Evolutionary conservation across 108 stramenopile genomes (phyloP).

Genomic region (Nitzschia inconspicua): DNA sequence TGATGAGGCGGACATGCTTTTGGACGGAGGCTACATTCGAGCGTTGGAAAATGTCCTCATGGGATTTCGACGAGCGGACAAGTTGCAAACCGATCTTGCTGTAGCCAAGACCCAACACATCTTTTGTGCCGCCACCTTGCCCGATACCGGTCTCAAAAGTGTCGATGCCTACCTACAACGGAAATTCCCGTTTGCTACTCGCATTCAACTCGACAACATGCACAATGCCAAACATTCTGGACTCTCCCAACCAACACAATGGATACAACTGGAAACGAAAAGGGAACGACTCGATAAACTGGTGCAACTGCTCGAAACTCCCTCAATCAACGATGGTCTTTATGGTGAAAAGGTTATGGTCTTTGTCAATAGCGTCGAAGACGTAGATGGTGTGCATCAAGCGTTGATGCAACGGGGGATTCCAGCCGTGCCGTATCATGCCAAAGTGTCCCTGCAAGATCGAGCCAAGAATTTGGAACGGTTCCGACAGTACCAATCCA

Average conservation of each 20-base stretch:
- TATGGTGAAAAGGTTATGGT: constrained; percentile 85
- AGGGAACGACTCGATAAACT: constrained; percentile 76
- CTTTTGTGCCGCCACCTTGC: constrained; percentile 94
- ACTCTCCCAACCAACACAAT: constrained; percentile 57
- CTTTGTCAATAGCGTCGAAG: constrained; percentile 82
- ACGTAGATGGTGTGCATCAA: constrained; percentile 74
- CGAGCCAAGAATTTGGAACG: constrained; percentile 77
- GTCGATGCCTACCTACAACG: constrained; percentile 86
- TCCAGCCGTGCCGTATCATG: constrained; percentile 79
- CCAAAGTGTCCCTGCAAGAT: constrained; percentile 70
- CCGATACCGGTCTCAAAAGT: constrained; percentile 87
- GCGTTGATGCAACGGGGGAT: constrained; percentile 77
- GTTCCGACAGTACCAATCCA: constrained; percentile 63
- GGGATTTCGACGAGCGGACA: constrained; percentile 87
- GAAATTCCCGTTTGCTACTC: constrained; percentile 78
- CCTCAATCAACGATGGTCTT: constrained; percentile 49
- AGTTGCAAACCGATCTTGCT: constrained; percentile 24
- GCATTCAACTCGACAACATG: constrained; percentile 67
- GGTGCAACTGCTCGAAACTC: constrained; percentile 53
- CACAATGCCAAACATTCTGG: constrained; percentile 89
- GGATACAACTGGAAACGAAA: constrained; percentile 68
- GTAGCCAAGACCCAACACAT: constrained; percentile 66
- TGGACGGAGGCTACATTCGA: constrained; percentile 92
- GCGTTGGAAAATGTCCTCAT: constrained; percentile 87
- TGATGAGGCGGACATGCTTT: constrained; percentile 96